Base-by-base conservation (phyloP, 2,329 filamentous ascomycete species). In the Epichloe hybrida region DNA sequence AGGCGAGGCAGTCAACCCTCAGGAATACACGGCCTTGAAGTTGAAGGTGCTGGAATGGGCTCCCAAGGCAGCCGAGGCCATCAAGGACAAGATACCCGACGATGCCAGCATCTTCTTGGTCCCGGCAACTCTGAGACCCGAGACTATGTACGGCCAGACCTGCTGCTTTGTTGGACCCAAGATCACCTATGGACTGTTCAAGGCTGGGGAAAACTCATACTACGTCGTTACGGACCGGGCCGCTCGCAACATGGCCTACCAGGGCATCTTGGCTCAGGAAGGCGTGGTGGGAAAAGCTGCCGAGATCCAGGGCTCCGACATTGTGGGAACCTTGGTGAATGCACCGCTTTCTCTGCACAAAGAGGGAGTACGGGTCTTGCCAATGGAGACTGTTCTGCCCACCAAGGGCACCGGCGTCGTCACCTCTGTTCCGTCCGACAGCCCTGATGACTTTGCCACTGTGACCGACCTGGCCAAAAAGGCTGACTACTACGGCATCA, bases 81-180 rank as follows among this genome's bases (percentile, higher is more conserved):
- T 97, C 52, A 77, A 84, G 64, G 83, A 79, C 56, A 93, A 91
- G 71, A 71, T 97, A 4, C 86, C 91, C 5, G 76, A 82, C 37
- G 81, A 79, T 56, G 84, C 87, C 44, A 85, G 85, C 54, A 84
- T 96, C 51, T 97, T 84, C 72, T 85, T 97, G 61, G 81, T 97
- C 12, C 86, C 93, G 11, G 93, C 93, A 15, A 97, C 93, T 50
- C 77, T 98, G 54, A 79, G 93, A 55, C 88, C 93, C 2, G 93
- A 98, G 74, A 98, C 93, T 37, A 97, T 98, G 91, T 98, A 97
- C 65, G 94, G 94, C 40, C 93, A 97, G 69, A 94, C 83, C 4
- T 94, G 88, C 71, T 95, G 90, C 66, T 98, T 97, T 60, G 88
- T 98, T 46, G 88, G 89, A 3, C 91, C 93, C 9, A 86, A 85